phyloP scores from a whole-genome alignment of 106 monocot species.

The Dactylorhiza incarnata region DNA sequence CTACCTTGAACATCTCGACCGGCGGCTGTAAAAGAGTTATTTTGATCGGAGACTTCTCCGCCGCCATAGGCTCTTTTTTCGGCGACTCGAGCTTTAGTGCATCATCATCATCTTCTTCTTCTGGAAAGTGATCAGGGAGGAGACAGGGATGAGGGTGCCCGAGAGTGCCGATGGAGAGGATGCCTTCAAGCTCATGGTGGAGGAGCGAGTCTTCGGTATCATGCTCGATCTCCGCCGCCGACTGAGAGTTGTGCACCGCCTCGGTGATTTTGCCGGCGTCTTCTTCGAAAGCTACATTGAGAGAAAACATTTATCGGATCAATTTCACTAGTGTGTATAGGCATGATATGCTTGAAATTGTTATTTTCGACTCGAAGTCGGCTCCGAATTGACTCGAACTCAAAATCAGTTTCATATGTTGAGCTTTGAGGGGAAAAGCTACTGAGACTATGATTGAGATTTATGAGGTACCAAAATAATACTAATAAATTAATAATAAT shows the following conservation, averaged over 20 bases:
- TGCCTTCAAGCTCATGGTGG: constrained; percentile 10
- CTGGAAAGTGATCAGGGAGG: too few relatives aligned
- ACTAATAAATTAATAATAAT: too few relatives aligned
- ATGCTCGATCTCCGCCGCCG: not conserved
- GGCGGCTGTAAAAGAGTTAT: not conserved
- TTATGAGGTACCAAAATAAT: too few relatives aligned
- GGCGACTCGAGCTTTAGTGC: not conserved
- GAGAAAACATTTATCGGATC: not conserved
- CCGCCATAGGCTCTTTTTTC: not conserved
- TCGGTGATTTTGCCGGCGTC: not conserved
- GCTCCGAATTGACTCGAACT: too few relatives aligned
- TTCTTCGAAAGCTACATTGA: not conserved
- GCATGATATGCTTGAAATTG: too few relatives aligned
- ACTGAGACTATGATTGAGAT: too few relatives aligned
- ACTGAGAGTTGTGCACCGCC: not conserved
- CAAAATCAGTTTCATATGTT: too few relatives aligned
- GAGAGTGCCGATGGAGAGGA: constrained; percentile 27
- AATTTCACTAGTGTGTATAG: too few relatives aligned
- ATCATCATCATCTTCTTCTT: not conserved
- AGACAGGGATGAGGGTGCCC: constrained; percentile 4
- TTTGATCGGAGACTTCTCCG: not conserved
- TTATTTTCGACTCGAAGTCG: too few relatives aligned
- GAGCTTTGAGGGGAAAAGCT: too few relatives aligned
- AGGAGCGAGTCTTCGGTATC: constrained; percentile 11
- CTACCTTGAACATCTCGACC: not conserved